phyloP scores from a whole-genome alignment of 1,139 yeast species.

The Kodamaea derodonti region DNA sequence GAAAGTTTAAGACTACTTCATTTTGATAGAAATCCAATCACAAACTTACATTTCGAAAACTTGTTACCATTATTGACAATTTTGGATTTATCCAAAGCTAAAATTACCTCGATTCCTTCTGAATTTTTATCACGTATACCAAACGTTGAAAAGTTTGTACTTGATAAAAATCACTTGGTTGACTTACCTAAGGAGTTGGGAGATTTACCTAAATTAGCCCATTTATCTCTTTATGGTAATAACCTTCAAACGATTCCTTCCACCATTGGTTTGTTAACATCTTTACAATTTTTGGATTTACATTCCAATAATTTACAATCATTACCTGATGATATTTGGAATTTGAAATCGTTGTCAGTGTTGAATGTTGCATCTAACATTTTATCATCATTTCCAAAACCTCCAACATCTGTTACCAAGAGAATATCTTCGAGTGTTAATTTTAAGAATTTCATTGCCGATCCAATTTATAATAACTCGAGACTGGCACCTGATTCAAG shows the following conservation, averaged over 20 bases:
- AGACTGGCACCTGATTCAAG: slow-evolving; percentile 7
- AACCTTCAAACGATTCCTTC: slow-evolving; percentile 72
- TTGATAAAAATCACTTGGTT: slow-evolving; percentile 82
- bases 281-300: slow-evolving; percentile 68
- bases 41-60: slow-evolving; percentile 61
- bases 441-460: slow-evolving; percentile 13
- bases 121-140: slow-evolving; percentile 61
- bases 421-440: slow-evolving; percentile 33
- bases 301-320: slow-evolving; percentile 80
- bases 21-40: slow-evolving; percentile 70
- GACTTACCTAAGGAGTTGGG: slow-evolving; percentile 71
- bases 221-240: slow-evolving; percentile 70
- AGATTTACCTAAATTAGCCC: slow-evolving; percentile 52
- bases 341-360: slow-evolving; percentile 50
- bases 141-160: slow-evolving; percentile 65
- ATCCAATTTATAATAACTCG: slow-evolving; percentile 5
- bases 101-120: slow-evolving; percentile 67
- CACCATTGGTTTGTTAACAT: slow-evolving; percentile 56
- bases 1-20: slow-evolving; percentile 51
- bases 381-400: slow-evolving; percentile 62
- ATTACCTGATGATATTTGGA: slow-evolving; percentile 69
- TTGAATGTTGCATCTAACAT: slow-evolving; percentile 82
- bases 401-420: slow-evolving; percentile 38
- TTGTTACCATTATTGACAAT: slow-evolving; percentile 62
- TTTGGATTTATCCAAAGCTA: slow-evolving; percentile 77